Evolutionary conservation across 2,329 filamentous ascomycete genomes (phyloP), one percentile per base, ranked within the genome.

Genomic region (Cladosporium phlei): DNA sequence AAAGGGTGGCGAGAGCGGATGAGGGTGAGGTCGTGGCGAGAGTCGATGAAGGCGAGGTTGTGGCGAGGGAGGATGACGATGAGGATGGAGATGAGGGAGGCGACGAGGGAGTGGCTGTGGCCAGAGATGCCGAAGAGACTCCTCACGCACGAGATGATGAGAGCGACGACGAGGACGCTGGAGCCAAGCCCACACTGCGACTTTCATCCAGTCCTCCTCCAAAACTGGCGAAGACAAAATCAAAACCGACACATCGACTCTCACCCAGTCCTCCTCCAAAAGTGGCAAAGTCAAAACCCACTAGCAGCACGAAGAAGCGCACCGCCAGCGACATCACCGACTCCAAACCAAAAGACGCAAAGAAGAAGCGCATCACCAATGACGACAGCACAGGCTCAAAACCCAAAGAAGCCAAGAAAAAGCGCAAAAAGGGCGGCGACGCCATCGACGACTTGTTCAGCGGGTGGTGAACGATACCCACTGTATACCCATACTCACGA

Each of bases 361-460:
- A n/a, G n/a, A 43, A 47, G 30, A 52, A 38, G 38, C 40, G 42
- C 17, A 32, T 45, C 2, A 38, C 46, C 14, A 49, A 50, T 8
- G 20, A 29, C 3, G n/a, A n/a, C n/a, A n/a, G n/a, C n/a, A n/a
- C n/a, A n/a, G n/a, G n/a, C n/a, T n/a, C n/a, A n/a, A 49, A 52
- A 14, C 60, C 60, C 48, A 69, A 71, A 53, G 40, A 51, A 47
- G 71, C 66, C 50, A 78, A 73, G 60, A 81, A 77, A 64, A 80
- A 77, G 56, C 76, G 73, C 57, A 76, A 74, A 47, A 77, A 71
- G 53, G 76, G 71, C 28, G 70, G 71, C 5, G 80, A 89, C 60
- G 83, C 79, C 32, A 85, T 91, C 46, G 86, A 89, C 52, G 81
- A 82, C 59, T 66, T 91, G 19, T 93, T 93, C 59, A 75, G 74